A percentile compares a stretch with the other conserved stretches of the same genome.
Conservation (phyloP, 2,329 filamentous ascomycete genomes). For the Colletotrichum sp. region DNA sequence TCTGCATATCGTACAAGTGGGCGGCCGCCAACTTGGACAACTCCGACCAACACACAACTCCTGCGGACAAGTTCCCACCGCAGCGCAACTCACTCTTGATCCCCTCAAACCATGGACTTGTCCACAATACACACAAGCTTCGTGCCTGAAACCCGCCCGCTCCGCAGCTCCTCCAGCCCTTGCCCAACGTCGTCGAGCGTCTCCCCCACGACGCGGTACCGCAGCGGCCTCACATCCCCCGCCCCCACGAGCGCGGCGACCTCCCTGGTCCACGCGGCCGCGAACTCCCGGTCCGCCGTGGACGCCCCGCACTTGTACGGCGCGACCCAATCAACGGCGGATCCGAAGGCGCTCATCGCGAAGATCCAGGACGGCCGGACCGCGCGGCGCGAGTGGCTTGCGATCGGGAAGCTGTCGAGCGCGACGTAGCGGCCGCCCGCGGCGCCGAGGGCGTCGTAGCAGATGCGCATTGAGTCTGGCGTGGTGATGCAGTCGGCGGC, state of each 20-base stretch:
- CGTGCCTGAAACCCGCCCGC: not conserved
- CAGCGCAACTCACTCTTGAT: not conserved
- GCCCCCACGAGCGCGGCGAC: not conserved
- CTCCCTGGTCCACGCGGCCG: not conserved
- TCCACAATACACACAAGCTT: not conserved
- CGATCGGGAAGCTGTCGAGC: constrained; percentile 29
- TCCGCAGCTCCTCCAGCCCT: not conserved
- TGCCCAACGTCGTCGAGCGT: not conserved
- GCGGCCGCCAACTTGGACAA: not conserved
- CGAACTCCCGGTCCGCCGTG: not conserved
- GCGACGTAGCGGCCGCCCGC: constrained; percentile 42
- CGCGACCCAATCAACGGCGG: not conserved
- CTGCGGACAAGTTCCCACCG: not conserved
- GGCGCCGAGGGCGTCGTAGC: constrained; percentile 40
- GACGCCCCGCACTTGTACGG: not conserved
- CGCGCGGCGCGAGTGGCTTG: not conserved
- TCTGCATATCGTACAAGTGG: not conserved
- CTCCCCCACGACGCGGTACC: not conserved
- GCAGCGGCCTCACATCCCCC: not conserved
- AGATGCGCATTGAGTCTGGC: constrained; percentile 35
- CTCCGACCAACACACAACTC: not conserved
- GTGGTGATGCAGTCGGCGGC: constrained; percentile 49
- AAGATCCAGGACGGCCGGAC: not conserved
- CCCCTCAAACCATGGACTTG: not conserved
- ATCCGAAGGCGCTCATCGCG: not conserved